phyloP scores from a whole-genome alignment of 768 basidiomycete genomes.

The Lentinula aciculospora region DNA sequence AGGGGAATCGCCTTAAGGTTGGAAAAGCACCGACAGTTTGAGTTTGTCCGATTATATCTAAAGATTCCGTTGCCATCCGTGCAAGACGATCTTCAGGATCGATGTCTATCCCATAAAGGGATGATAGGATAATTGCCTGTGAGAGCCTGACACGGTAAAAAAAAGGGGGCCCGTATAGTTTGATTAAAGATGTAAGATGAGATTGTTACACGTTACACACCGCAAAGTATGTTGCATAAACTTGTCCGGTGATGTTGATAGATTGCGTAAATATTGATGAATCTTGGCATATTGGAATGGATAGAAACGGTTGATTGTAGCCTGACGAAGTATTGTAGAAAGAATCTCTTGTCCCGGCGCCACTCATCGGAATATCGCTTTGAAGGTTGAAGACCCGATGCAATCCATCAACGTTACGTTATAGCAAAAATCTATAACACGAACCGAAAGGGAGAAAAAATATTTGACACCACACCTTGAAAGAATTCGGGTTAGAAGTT shows the following conservation, averaged over 20 bases:
- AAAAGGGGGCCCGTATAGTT: background rate
- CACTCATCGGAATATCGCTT: background rate
- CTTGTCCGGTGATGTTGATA: background rate
- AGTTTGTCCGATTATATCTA: background rate
- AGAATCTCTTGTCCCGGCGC: background rate
- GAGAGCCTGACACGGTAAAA: background rate
- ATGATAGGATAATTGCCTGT: conserved; percentile 22
- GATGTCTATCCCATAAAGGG: conserved; percentile 29
- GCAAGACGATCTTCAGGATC: conserved; percentile 8
- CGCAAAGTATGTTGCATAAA: background rate
- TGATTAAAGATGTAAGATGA: too few relatives aligned
- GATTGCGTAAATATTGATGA: background rate
- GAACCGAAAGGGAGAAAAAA: background rate
- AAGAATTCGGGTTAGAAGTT: background rate
- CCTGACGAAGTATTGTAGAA: background rate
- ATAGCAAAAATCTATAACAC: background rate
- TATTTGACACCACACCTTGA: background rate
- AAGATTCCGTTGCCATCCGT: background rate
- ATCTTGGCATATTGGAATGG: background rate
- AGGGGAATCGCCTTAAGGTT: background rate
- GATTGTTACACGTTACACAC: background rate
- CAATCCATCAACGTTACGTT: background rate
- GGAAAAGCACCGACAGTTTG: background rate
- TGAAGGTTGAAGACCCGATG: too few relatives aligned
- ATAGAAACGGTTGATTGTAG: background rate